Evolutionary conservation across 306 rosid species (phyloP).

Genomic region (Gastrolobium bilobum): DNA sequence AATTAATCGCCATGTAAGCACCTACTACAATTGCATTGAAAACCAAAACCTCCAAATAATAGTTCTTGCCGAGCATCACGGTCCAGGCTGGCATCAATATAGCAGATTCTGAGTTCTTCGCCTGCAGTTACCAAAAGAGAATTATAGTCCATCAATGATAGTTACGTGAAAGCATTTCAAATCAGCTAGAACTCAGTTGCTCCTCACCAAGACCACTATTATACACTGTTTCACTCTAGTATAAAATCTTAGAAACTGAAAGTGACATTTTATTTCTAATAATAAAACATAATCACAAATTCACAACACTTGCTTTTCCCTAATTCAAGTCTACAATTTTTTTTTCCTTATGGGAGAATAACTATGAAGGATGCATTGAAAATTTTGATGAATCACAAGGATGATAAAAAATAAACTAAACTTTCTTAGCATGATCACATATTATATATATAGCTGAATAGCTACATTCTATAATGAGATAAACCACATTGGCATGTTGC

Average conservation of each 20-base stretch:
- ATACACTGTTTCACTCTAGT: neutral
- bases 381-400: neutral
- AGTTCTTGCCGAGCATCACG: conserved; percentile 71
- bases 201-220: neutral
- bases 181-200: neutral
- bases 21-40: conserved; percentile 76
- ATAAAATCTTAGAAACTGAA: conserved; percentile 21
- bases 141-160: conserved; percentile 9
- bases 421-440: conserved; percentile 4
- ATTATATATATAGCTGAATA: neutral
- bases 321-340: conserved; percentile 4
- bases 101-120: conserved; percentile 95
- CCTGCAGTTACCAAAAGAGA: conserved; percentile 57
- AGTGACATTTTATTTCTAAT: conserved; percentile 10
- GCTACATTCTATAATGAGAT: conserved; percentile 9
- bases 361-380: conserved; percentile 3
- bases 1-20: conserved; percentile 72
- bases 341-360: neutral
- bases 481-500: conserved; percentile 5
- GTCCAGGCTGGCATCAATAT: conserved; percentile 85
- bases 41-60: conserved; percentile 80
- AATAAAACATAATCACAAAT: neutral
- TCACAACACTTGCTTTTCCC: conserved; percentile 7
- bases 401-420: neutral
- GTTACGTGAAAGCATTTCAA: neutral